Percentiles rank a stretch among this genome's conserved stretches.
Evolutionary conservation across 148 eudicot species (phyloP).

Genomic region (Gaultheria prostrata): DNA sequence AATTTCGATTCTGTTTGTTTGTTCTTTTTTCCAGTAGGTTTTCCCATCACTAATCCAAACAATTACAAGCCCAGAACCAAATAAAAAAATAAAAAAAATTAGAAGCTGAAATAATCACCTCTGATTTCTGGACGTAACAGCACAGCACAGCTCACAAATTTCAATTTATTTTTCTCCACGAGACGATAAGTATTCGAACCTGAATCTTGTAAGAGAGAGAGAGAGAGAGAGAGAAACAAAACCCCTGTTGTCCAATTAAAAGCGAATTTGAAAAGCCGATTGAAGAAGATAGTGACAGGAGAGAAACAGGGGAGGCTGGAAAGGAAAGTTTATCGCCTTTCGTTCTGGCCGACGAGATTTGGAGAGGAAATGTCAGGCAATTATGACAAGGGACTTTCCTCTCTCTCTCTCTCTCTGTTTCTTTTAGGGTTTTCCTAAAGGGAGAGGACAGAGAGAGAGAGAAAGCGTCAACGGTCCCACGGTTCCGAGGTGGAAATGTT

Average conservation of each 20-base stretch:
- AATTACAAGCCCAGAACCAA: not conserved
- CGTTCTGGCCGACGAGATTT: not conserved
- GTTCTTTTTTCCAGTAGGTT: slow-evolving; percentile 69
- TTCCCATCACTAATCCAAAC: slow-evolving; percentile 50
- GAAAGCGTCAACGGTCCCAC: not conserved
- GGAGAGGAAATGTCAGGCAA: slow-evolving; percentile 3
- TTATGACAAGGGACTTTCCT: not conserved
- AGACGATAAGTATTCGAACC: not conserved
- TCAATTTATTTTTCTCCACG: not conserved
- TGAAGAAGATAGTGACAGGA: not conserved
- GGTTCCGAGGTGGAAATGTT: not conserved
- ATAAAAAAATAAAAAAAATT: not conserved
- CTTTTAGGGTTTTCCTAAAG: not conserved
- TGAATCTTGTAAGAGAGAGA: not conserved
- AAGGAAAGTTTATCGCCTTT: not conserved
- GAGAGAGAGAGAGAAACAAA: not conserved
- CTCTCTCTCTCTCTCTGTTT: not conserved
- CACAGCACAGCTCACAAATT: not conserved
- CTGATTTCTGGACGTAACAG: not conserved
- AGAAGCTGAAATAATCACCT: not conserved
- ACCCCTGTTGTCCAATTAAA: not conserved
- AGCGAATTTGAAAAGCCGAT: not conserved
- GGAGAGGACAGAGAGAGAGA: not conserved
- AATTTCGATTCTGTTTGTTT: slow-evolving; percentile 30
- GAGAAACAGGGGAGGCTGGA: not conserved